phyloP scores from a whole-genome alignment of 2,329 filamentous ascomycete species.

The Aspergillus sclerotialis region DNA sequence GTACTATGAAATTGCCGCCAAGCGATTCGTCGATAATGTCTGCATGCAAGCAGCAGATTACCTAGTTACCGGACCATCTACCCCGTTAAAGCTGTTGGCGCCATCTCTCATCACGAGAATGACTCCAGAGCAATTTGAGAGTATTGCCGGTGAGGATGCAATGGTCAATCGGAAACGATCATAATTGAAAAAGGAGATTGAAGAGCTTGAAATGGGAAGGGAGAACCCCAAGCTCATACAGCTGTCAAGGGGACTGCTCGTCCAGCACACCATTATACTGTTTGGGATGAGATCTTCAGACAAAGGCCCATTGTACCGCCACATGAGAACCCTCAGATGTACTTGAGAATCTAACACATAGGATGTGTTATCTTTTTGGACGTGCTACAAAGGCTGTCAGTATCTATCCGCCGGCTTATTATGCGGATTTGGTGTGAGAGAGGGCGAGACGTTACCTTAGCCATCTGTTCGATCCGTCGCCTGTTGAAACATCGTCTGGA shows the following conservation, averaged over 20 bases:
- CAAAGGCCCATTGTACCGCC: conserved; percentile 6
- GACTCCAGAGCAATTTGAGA: conserved; percentile 42
- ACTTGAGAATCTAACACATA: conserved; percentile 66
- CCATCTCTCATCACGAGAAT: conserved; percentile 46
- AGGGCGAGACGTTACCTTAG: conserved; percentile 66
- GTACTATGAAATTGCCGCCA: conserved; percentile 56
- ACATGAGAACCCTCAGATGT: conserved; percentile 58
- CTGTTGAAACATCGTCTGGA: conserved; percentile 8
- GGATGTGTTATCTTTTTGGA: conserved; percentile 75
- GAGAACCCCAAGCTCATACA: conserved; percentile 63
- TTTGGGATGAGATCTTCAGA: conserved; percentile 62
- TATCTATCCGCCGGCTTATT: conserved; percentile 83
- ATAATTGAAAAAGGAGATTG: not conserved
- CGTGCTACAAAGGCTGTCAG: conserved; percentile 84
- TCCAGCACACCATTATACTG: conserved; percentile 77
- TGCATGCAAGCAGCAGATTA: conserved; percentile 53
- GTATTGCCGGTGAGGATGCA: conserved; percentile 53
- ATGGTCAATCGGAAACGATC: not conserved
- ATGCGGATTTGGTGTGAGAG: conserved; percentile 78
- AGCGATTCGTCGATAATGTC: conserved; percentile 58
- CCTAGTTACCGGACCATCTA: conserved; percentile 44
- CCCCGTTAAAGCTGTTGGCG: conserved; percentile 49
- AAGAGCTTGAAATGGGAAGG: not conserved
- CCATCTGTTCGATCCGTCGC: conserved; percentile 49
- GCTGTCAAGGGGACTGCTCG: conserved; percentile 77